Base-by-base conservation (phyloP, 2,329 filamentous ascomycete species). In the Neofusicoccum sp. region DNA sequence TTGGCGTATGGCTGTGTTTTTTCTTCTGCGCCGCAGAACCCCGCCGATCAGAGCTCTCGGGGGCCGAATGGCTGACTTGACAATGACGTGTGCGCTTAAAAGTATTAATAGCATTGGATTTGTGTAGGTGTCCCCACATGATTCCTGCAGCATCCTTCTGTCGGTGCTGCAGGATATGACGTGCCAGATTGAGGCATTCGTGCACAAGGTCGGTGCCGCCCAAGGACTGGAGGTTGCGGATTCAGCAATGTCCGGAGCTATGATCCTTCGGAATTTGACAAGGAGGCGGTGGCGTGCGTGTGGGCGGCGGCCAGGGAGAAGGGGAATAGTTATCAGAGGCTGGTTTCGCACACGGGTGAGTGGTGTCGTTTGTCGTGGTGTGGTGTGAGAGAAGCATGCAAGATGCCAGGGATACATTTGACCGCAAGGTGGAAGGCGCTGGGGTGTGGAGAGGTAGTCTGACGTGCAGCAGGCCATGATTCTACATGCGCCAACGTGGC, bases 401-500 rank as follows among this genome's bases (percentile, higher is more conserved):
- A n/a, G n/a, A n/a, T n/a, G n/a, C n/a, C n/a, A n/a, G n/a, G n/a
- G n/a, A n/a, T n/a, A n/a, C n/a, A n/a, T n/a, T n/a, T n/a, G n/a
- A n/a, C n/a, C n/a, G n/a, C n/a, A n/a, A n/a, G n/a, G n/a, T n/a
- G n/a, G n/a, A n/a, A n/a, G n/a, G n/a, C n/a, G n/a, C n/a, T n/a
- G n/a, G n/a, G n/a, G n/a, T n/a, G n/a, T 14, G 8, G 6, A 34
- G 22, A 45, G 7, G 28, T 12, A 14, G 28, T 36, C 54, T 58
- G 22, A 58, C 41, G 39, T 33, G 3, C 22, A 29, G 16, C 28
- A 59, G 79, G 80, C 1, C 79, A 79, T 41, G 80, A 79, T 67
- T 87, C 83, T 67, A 86, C 88, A 5, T 86, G 87, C 65, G 83
- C 86, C 5, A 86, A 82, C 48, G 81, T 83, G 66, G 77, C 79